Evolutionary conservation across 1,139 yeast genomes (phyloP).

Genomic region (Scheffersomyces parashehatae): DNA sequence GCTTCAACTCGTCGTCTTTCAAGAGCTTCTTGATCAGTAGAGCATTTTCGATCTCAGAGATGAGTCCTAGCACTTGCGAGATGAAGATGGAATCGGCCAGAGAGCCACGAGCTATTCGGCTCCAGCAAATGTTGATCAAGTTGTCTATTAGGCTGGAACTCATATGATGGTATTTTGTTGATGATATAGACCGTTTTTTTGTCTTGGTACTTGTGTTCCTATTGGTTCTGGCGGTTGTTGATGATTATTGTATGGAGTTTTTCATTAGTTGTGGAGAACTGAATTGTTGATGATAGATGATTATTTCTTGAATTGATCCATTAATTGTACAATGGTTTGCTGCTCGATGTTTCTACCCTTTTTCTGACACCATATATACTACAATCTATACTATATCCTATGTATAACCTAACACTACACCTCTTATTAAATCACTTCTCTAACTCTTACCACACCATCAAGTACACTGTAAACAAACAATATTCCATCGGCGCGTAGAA

Average conservation of each 20-base stretch:
- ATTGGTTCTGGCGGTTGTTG: too few relatives aligned
- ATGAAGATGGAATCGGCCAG: slow-evolving; percentile 24
- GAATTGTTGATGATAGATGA: too few relatives aligned
- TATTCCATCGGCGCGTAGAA: too few relatives aligned
- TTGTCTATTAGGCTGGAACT: slow-evolving; percentile 14
- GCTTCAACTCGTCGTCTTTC: slow-evolving; percentile 23
- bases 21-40: slow-evolving; percentile 24
- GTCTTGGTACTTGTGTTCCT: not conserved
- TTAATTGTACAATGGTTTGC: too few relatives aligned
- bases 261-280: not conserved
- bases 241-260: not conserved
- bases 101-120: slow-evolving; percentile 9
- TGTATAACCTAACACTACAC: too few relatives aligned
- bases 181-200: not conserved
- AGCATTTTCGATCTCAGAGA: slow-evolving; percentile 27
- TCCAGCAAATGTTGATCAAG: slow-evolving; percentile 33
- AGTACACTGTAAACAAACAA: too few relatives aligned
- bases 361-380: too few relatives aligned
- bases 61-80: slow-evolving; percentile 26
- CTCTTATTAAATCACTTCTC: too few relatives aligned
- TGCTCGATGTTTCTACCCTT: too few relatives aligned
- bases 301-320: too few relatives aligned
- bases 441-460: too few relatives aligned
- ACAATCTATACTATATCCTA: too few relatives aligned
- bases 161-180: slow-evolving; percentile 1